Evolutionary conservation across 208 protist species (phyloP).

Genomic region (Trypanosomatidae sp.): DNA sequence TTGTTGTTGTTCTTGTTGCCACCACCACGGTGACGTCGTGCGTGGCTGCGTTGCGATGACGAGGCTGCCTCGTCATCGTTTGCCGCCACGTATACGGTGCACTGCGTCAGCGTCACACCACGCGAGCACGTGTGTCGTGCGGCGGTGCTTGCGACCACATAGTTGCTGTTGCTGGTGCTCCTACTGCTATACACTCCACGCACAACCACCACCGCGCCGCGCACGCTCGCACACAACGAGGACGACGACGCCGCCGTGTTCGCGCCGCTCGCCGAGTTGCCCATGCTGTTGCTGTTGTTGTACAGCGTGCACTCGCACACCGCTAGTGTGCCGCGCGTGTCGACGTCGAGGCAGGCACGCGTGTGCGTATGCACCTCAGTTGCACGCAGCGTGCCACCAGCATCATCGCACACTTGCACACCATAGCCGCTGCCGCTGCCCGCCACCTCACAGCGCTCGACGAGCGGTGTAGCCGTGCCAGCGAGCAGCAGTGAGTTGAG

Average conservation of each 20-base stretch:
- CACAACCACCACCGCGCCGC: constrained; percentile 39
- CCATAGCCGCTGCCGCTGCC: constrained; percentile 61
- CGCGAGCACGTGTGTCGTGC: constrained; percentile 22
- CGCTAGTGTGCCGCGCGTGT: constrained; percentile 57
- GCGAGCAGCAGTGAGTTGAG: constrained; percentile 51
- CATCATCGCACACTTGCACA: constrained; percentile 41
- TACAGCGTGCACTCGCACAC: constrained; percentile 41
- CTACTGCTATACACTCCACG: too few relatives aligned
- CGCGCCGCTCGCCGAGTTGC: too few relatives aligned
- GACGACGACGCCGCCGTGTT: too few relatives aligned
- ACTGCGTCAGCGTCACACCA: constrained; percentile 41
- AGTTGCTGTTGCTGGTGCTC: too few relatives aligned
- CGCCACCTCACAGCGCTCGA: constrained; percentile 55
- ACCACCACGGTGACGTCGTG: neutral
- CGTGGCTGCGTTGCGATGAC: too few relatives aligned
- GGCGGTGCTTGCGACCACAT: constrained; percentile 16
- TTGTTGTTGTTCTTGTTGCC: neutral
- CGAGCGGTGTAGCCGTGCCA: constrained; percentile 16
- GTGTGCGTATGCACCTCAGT: constrained; percentile 46
- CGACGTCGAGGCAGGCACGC: constrained; percentile 37
- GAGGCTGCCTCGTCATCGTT: too few relatives aligned
- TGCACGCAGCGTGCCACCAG: constrained; percentile 27
- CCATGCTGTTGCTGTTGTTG: too few relatives aligned
- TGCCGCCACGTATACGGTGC: constrained; percentile 48
- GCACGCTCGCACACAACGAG: too few relatives aligned